Evolutionary conservation across 2,329 filamentous ascomycete genomes (phyloP).

Genomic region (Trichoderma sp.): DNA sequence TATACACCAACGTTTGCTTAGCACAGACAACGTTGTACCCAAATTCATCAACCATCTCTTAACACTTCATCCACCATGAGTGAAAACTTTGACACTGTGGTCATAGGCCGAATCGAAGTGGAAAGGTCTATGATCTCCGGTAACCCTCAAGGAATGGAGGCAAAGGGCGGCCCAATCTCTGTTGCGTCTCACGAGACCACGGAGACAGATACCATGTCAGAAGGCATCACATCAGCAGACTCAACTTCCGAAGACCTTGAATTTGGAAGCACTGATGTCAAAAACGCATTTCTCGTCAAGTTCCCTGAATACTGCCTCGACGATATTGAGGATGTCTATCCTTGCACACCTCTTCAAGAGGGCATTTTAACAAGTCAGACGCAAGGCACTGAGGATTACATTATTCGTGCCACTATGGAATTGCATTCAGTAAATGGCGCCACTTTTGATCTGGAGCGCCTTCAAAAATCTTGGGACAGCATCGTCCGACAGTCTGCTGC

Average conservation of each 20-base stretch:
- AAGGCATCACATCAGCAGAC: neutral
- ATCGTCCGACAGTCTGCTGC: neutral
- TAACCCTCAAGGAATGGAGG: neutral
- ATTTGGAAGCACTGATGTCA: neutral
- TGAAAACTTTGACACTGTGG: neutral
- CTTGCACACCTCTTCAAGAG: conserved; percentile 8
- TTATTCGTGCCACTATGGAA: neutral
- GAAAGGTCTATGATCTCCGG: neutral
- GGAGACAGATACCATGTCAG: neutral
- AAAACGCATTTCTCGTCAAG: neutral
- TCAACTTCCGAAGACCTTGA: neutral
- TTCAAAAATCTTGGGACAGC: neutral
- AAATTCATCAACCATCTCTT: neutral
- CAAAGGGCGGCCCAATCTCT: neutral
- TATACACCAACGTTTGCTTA: neutral
- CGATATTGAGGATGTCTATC: neutral
- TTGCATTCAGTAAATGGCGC: neutral
- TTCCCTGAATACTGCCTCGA: neutral
- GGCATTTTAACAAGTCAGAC: neutral
- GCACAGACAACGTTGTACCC: neutral
- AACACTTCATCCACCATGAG: neutral
- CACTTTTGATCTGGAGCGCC: neutral
- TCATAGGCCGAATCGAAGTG: neutral
- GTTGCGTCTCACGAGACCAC: neutral
- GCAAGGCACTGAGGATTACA: neutral